Evolutionary conservation across 2,329 filamentous ascomycete species (phyloP), one percentile per base, ranked within the genome.

Genomic region (Pyricularia pennisetigena): DNA sequence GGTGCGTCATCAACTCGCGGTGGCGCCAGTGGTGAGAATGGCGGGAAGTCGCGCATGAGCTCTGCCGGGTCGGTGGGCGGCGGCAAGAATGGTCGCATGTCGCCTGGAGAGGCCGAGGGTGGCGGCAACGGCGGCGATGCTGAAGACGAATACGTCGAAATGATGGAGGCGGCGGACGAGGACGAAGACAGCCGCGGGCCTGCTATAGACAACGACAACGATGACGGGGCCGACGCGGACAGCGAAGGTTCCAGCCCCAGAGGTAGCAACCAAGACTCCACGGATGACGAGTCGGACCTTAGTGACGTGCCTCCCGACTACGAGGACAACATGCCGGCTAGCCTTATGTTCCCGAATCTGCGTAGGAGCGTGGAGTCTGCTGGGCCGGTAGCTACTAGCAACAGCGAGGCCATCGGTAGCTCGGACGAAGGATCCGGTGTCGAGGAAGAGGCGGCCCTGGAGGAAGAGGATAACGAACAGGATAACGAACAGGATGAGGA

Each of bases 251-350:
- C 81, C 66, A 88, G 86, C 68, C 82, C 83, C 6, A 82, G 83
- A 0, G 85, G 84, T 6, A 91, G 86, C 69, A 78, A 88, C 8
- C 85, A 88, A 69, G 87, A 90, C 70, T 88, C 85, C 59, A 88
- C 86, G 0, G 88, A 90, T 70, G 87, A 90, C 68, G 88, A 91
- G 75, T 90, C 88, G 73, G 88, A 90, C 70, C 79, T 91, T 0
- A 90, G 87, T 67, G 89, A 91, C 70, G 84, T 88, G 4, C 81
- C 86, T 29, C 78, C 83, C 4, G 84, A 83, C 59, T 86, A 86
- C 68, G 84, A 88, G 67, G 84, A 87, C 63, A 83, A 88, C 59
- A 82, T 83, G 32, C 84, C 84, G 1, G 79, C 82, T 1, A 81
- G 80, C 14, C 73, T 87, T 30, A 76, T 86, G 76, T 86, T 86